A percentile compares a stretch with the other conserved stretches of the same genome.
phyloP scores from a whole-genome alignment of 2,329 filamentous ascomycete species.

The Fusarium graminum region DNA sequence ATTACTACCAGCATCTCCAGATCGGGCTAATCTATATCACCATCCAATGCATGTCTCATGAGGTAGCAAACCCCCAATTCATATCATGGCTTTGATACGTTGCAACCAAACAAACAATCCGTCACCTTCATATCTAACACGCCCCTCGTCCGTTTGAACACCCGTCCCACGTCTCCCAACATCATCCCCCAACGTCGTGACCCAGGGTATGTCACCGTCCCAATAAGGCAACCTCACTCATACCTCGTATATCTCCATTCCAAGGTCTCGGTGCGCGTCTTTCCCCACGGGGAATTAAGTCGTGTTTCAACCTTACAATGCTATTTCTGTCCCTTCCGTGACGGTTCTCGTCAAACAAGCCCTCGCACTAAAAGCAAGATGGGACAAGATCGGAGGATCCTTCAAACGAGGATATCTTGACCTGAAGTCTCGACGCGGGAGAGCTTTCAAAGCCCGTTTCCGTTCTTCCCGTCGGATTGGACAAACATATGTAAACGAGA shows the following conservation, averaged over 20 bases:
- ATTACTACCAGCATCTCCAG: neutral
- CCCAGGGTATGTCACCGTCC: conserved; percentile 24
- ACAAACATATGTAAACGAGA: conserved; percentile 38
- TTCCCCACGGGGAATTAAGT: conserved; percentile 24
- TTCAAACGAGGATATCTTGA: conserved; percentile 15
- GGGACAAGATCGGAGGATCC: conserved; percentile 12
- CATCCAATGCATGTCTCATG: neutral
- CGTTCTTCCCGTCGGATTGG: conserved; percentile 25
- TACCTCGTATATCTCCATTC: neutral
- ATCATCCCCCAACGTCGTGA: conserved; percentile 39
- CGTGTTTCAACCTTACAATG: conserved; percentile 23
- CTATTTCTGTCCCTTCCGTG: conserved; percentile 41
- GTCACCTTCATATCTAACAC: conserved; percentile 7
- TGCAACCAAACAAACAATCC: neutral
- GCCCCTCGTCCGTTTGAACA: conserved; percentile 38
- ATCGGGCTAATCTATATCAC: neutral
- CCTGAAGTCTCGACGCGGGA: conserved; percentile 35
- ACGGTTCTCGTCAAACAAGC: conserved; percentile 28
- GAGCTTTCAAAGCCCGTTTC: conserved; percentile 18
- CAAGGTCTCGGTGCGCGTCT: neutral
- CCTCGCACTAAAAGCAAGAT: conserved; percentile 2
- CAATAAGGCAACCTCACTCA: neutral
- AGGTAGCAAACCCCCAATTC: neutral
- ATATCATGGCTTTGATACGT: neutral
- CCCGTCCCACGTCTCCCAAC: conserved; percentile 46